phyloP scores from a whole-genome alignment of 768 basidiomycete genomes.

The Wakefieldia striispora region DNA sequence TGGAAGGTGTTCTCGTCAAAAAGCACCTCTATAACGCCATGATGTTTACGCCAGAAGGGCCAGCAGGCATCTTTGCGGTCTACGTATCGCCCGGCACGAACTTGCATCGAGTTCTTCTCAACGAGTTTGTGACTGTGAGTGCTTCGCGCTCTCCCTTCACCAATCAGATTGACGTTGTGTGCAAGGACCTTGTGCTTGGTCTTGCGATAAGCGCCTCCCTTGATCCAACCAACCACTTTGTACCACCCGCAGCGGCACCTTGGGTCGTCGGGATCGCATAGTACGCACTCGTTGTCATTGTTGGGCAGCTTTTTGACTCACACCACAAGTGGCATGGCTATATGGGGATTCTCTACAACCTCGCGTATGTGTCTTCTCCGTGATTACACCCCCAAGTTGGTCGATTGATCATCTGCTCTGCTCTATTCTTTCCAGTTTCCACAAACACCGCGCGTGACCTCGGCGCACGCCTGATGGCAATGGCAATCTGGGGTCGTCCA shows the following conservation, averaged over 20 bases:
- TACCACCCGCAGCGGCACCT: conserved; percentile 52
- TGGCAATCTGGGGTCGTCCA: conserved; percentile 58
- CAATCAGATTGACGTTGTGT: not conserved
- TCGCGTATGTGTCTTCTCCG: conserved; percentile 35
- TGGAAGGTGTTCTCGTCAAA: conserved; percentile 30
- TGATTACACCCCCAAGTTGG: not conserved
- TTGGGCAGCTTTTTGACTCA: not conserved
- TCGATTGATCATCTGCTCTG: not conserved
- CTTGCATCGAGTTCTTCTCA: conserved; percentile 35
- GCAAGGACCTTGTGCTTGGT: conserved; percentile 20
- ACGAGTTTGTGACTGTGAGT: conserved; percentile 39
- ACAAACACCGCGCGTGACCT: conserved; percentile 70
- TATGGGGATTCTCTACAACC: conserved; percentile 59
- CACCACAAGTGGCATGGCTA: conserved; percentile 44
- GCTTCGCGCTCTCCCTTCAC: not conserved
- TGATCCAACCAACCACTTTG: conserved; percentile 58
- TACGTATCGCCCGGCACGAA: conserved; percentile 33
- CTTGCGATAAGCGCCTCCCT: conserved; percentile 24
- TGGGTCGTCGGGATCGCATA: conserved; percentile 58
- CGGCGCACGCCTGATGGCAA: conserved; percentile 57
- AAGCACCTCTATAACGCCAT: conserved; percentile 26
- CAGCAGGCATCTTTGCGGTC: conserved; percentile 39
- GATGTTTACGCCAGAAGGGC: conserved; percentile 37
- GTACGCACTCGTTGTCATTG: conserved; percentile 35
- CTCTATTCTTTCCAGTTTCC: conserved; percentile 38